These are phyloP conservation scores for Vanderwaltozyma verrucispora DNA, from an alignment of 805 yeast genomes.

Conservation along the genomic window DNA sequence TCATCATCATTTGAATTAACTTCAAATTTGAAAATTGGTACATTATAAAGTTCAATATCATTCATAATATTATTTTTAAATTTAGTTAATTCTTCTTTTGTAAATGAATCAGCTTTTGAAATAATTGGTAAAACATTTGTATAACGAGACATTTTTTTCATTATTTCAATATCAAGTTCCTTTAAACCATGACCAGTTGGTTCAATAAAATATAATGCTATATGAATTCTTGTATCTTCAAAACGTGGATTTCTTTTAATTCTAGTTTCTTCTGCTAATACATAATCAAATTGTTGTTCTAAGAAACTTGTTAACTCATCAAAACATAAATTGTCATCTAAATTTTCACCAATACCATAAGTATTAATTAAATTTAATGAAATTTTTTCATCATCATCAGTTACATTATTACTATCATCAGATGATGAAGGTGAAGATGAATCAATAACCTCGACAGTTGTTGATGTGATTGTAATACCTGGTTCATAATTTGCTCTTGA, in stretches of 20 bases:
- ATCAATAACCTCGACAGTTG: conserved; percentile 25
- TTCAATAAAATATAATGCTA: conserved; percentile 59
- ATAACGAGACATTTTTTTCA: conserved; percentile 60
- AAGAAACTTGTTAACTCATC: conserved; percentile 54
- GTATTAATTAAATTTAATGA: conserved; percentile 60
- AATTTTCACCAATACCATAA: conserved; percentile 71
- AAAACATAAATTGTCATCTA: conserved; percentile 60
- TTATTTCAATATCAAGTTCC: conserved; percentile 61
- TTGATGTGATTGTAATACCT: conserved; percentile 58
- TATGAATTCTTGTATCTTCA: conserved; percentile 69
- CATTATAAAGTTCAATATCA: conserved; percentile 58
- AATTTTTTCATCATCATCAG: conserved; percentile 26
- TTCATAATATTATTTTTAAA: conserved; percentile 51
- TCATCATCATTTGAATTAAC: conserved; percentile 68
- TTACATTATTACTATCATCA: no score
- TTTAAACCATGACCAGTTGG: conserved; percentile 73
- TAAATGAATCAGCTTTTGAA: conserved; percentile 63
- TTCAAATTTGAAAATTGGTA: conserved; percentile 65
- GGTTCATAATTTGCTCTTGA: conserved; percentile 52
- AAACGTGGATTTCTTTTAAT: conserved; percentile 78
- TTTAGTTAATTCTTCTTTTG: conserved; percentile 42
- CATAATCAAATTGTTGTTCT: conserved; percentile 69
- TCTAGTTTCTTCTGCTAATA: conserved; percentile 77
- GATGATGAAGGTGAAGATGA: no score
- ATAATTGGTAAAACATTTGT: conserved; percentile 67